phyloP scores from a whole-genome alignment of 2,329 filamentous ascomycete genomes.

The Lecanosticta acicola region DNA sequence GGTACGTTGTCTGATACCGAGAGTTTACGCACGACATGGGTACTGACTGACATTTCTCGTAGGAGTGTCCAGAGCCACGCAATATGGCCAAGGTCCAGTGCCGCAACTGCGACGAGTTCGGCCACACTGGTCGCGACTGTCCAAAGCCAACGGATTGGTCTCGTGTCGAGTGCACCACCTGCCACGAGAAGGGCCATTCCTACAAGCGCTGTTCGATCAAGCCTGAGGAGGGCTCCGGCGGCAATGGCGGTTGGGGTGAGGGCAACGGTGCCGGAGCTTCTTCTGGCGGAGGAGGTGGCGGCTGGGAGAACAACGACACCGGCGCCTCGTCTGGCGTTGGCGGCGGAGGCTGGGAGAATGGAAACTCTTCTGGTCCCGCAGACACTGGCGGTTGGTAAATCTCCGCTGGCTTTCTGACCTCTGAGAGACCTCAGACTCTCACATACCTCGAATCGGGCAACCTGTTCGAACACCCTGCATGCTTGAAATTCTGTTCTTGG shows the following conservation, averaged over 20 bases:
- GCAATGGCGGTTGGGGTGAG: slow-evolving; percentile 10
- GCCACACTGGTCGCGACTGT: slow-evolving; percentile 19
- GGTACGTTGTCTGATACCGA: too few relatives aligned
- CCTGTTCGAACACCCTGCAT: background rate
- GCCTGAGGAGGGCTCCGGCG: slow-evolving; percentile 6
- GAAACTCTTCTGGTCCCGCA: background rate
- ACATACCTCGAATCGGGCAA: background rate
- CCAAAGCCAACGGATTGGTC: slow-evolving; percentile 32
- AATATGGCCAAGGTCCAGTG: slow-evolving; percentile 47
- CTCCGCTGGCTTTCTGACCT: background rate
- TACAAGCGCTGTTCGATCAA: slow-evolving; percentile 24
- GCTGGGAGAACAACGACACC: background rate
- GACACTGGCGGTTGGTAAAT: background rate
- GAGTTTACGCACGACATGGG: too few relatives aligned
- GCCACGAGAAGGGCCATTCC: slow-evolving; percentile 30
- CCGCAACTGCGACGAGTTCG: slow-evolving; percentile 36
- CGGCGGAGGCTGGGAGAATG: background rate
- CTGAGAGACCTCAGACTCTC: background rate
- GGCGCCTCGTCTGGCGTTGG: background rate
- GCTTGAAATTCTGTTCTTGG: background rate
- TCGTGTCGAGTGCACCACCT: slow-evolving; percentile 45
- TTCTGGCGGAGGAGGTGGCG: background rate
- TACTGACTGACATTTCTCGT: slow-evolving; percentile 1
- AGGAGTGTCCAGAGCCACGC: slow-evolving; percentile 60
- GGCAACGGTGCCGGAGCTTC: background rate